Evolutionary conservation across 2,329 filamentous ascomycete genomes (phyloP), one percentile per base, ranked within the genome.

Genomic region (Rhexocercosporidium sp.): DNA sequence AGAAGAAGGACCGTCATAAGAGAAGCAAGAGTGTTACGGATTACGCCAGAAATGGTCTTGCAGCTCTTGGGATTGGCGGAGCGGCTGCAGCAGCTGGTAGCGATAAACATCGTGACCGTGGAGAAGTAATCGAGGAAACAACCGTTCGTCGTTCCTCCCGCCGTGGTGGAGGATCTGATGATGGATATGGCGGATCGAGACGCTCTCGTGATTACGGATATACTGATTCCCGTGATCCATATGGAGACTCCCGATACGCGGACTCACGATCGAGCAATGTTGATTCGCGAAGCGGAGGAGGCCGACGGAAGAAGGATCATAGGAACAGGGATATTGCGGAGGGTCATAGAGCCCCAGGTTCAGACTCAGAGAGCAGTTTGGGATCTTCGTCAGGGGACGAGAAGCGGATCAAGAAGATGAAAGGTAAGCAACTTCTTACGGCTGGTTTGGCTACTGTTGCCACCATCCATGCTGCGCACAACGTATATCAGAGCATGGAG

Each of bases 391-490:
- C 84, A 74, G 88, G 89, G 75, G 88, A 91, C 80, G 87, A 89
- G 75, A 82, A 85, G 71, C 80, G 82, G 74, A 82, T 84, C 63
- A 90, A 88, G 79, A 89, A 90, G 76, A 83, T 90, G 81, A 84
- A 84, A 81, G 85, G 87, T 78, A 90, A 90, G 79, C 86, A 90
- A 82, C 78, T 90, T 74, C 76, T 91, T 70, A 90, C 88, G 71
- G 86, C 88, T 64, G 88, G 89, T 70, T 80, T 91, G 66, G 89
- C 89, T 63, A 88, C 87, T 66, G 85, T 91, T 67, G 89, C 89
- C 44, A 91, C 89, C 31, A 90, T 91, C 69, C 88, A 91, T 78
- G 89, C 89, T 27, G 89, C 87, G 16, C 88, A 91, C 76, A 85
- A 83, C 69, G 82, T 91, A 64, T 88, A 90, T 78, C 82, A 84